Conservation (phyloP, 2,329 filamentous ascomycete species). For the Zymoseptoria brevis region DNA sequence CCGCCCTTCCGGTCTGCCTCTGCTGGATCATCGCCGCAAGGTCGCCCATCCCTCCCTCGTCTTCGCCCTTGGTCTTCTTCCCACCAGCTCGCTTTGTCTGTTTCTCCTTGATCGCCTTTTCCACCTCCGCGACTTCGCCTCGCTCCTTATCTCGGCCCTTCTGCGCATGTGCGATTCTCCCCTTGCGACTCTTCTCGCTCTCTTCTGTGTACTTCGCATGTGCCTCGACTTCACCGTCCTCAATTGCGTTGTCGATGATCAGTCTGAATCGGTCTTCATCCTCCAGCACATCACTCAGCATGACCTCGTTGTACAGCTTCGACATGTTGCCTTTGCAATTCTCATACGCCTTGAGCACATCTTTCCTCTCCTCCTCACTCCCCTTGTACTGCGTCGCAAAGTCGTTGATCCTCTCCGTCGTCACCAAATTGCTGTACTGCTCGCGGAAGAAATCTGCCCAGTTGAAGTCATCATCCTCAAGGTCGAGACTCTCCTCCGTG, state of each 20-base stretch:
- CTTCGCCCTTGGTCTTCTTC: slow-evolving; percentile 25
- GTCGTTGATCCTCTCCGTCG: slow-evolving; percentile 62
- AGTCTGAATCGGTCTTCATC: slow-evolving; percentile 78
- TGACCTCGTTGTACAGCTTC: slow-evolving; percentile 69
- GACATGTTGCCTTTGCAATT: slow-evolving; percentile 67
- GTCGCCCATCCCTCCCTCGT: slow-evolving; percentile 27
- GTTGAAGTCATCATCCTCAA: slow-evolving; percentile 62
- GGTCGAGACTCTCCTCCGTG: slow-evolving; percentile 68
- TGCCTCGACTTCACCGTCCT: slow-evolving; percentile 55
- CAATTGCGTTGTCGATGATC: slow-evolving; percentile 77
- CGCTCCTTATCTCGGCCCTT: slow-evolving; percentile 61
- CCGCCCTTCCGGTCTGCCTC: slow-evolving; percentile 56
- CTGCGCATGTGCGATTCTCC: slow-evolving; percentile 50
- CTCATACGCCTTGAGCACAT: slow-evolving; percentile 70
- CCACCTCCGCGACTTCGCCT: slow-evolving; percentile 58
- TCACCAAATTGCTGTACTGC: slow-evolving; percentile 72
- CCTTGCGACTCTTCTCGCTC: slow-evolving; percentile 38
- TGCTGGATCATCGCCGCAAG: slow-evolving; percentile 69
- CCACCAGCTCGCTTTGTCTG: slow-evolving; percentile 42
- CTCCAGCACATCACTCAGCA: slow-evolving; percentile 73
- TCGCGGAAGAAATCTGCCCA: slow-evolving; percentile 85
- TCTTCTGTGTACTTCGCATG: slow-evolving; percentile 67
- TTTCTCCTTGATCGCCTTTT: slow-evolving; percentile 60
- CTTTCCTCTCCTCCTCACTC: slow-evolving; percentile 74
- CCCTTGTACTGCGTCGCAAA: slow-evolving; percentile 74